Evolutionary conservation across 164 flowering plant genomes (phyloP), one percentile per base, ranked within the genome.

Genomic region (Platanus orientalis): DNA sequence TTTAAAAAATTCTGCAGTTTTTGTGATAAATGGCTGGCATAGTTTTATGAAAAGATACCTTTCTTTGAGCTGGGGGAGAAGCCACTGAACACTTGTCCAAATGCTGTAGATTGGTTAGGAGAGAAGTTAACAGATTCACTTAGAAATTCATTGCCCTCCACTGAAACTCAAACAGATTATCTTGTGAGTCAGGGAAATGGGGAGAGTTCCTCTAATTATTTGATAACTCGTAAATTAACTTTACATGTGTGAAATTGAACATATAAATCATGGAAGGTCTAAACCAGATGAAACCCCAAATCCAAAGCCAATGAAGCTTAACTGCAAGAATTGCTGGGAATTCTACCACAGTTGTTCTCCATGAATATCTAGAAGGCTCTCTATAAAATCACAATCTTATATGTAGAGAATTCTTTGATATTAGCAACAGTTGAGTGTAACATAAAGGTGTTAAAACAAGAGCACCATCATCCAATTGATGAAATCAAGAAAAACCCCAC

Each of bases 131-230:
- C 70, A 9, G 90, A 67, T 44, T 86, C 92, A 45, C 68, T 76
- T 14, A 85, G 83, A 68, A 89, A 89, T 65, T 87, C 68, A 64
- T 78, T 57, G 7, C 75, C 87, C 68, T 79, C 89, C 75, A 92
- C 97, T 92, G 85, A 55, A 69, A 65, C 66, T 61, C 34, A 48
- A 56, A 49, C 7, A n/a, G n/a, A n/a, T n/a, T n/a, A n/a, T n/a
- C n/a, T n/a, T n/a, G n/a, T n/a, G n/a, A n/a, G n/a, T n/a, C n/a
- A n/a, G n/a, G n/a, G n/a, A n/a, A n/a, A n/a, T n/a, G n/a, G n/a
- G n/a, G n/a, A n/a, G n/a, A n/a, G n/a, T n/a, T n/a, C n/a, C n/a
- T n/a, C n/a, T n/a, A n/a, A n/a, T n/a, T n/a, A n/a, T n/a, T n/a
- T n/a, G n/a, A n/a, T n/a, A n/a, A n/a, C n/a, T n/a, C n/a, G n/a